Evolutionary conservation across 768 basidiomycete species (phyloP), one percentile per base, ranked within the genome.

Genomic region (Neoboletus subvelutipes): DNA sequence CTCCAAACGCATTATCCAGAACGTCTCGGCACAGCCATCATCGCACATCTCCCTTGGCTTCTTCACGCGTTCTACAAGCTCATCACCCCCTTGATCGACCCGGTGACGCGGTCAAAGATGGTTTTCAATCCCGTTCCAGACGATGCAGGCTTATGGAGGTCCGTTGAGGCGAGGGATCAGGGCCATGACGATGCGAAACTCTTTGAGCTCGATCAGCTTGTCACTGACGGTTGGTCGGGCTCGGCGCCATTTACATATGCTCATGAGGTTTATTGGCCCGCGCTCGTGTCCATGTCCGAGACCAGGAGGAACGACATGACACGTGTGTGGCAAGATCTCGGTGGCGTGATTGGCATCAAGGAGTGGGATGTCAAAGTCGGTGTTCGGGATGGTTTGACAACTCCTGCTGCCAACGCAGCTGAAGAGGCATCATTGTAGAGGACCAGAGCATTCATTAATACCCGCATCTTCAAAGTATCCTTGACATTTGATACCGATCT

Each of bases 1-100:
- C 77, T 92, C 15, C 91, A 92, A 64, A 80, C 83, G 24, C 90
- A 94, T 67, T 94, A 92, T 64, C 92, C 92, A 0, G 94, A 96
- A 69, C 84, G 94, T 4, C 83, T 96, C 34, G 92, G 90, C 26
- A 67, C 77, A 13, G 82, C 91, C 1, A 71, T 92, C 42, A 83
- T 93, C 64, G 77, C 87, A 56, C 90, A 94, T 64, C 79, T 94
- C n/a, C 92, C 93, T 4, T 93, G 84, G 76, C 68, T 91, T 49
- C 67, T 93, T 50, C 83, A 82, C 54, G 77, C 83, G 0, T 92
- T 93, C 73, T 87, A 84, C 78, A 90, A 87, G 62, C 71, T 92
- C 62, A 85, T 93, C 65, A 82, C 76, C 62, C 89, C 92, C 1
- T 87, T 94, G 67, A 82, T 94, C 50, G 93, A 95, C 72, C 90